Conservation (phyloP, 768 basidiomycete genomes). For the Amanita muscaria region DNA sequence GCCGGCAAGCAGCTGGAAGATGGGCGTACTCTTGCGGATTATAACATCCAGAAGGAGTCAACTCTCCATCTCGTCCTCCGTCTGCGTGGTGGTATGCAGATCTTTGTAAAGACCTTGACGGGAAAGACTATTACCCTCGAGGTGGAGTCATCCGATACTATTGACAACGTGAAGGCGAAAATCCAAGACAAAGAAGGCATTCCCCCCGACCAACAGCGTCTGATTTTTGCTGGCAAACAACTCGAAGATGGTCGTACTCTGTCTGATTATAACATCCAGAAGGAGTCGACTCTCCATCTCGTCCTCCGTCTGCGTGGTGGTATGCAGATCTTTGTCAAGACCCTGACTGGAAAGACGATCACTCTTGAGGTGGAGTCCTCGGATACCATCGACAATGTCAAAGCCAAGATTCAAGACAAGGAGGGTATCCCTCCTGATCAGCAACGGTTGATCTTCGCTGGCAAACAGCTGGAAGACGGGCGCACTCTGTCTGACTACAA, state of each 20-base stretch:
- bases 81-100: slow-evolving; percentile 26
- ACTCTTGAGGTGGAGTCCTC: slow-evolving; percentile 68
- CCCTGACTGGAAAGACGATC: slow-evolving; percentile 51
- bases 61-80: slow-evolving; percentile 32
- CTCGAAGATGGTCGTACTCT: slow-evolving; percentile 81
- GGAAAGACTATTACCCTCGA: slow-evolving; percentile 64
- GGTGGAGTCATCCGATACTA: slow-evolving; percentile 67
- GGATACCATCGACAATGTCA: slow-evolving; percentile 69
- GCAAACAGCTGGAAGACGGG: slow-evolving; percentile 87
- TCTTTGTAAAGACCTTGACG: slow-evolving; percentile 38
- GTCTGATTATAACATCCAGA: slow-evolving; percentile 61
- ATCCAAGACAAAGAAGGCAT: slow-evolving; percentile 69
- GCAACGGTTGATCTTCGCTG: slow-evolving; percentile 70
- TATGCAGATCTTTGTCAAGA: slow-evolving; percentile 37
- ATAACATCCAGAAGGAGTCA: slow-evolving; percentile 36
- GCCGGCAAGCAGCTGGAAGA: slow-evolving; percentile 26
- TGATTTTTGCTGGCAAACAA: slow-evolving; percentile 85
- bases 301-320: slow-evolving; percentile 22
- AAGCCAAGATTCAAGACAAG: slow-evolving; percentile 71
- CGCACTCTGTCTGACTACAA: slow-evolving; percentile 69
- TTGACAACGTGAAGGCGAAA: slow-evolving; percentile 68
- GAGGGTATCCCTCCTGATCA: slow-evolving; percentile 40
- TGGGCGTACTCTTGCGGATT: slow-evolving; percentile 35
- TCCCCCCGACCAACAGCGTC: slow-evolving; percentile 36
- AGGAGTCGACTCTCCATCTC: slow-evolving; percentile 53